Evolutionary conservation across 2,329 filamentous ascomycete genomes (phyloP), one percentile per base, ranked within the genome.

Genomic region (Fusarium staphyleae): DNA sequence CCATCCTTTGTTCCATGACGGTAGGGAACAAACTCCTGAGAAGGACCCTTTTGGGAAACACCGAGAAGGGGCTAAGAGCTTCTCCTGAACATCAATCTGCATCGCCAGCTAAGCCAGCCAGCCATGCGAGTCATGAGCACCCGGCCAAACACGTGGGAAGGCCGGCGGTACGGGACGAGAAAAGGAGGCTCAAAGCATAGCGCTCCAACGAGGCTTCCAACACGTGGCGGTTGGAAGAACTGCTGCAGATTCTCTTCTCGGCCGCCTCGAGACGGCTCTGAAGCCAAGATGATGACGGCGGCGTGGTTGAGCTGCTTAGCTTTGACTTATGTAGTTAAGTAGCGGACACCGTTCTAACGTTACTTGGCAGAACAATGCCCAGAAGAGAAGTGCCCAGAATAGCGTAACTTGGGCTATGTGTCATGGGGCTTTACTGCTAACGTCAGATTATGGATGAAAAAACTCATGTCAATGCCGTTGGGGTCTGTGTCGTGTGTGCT

Each of bases 151-250:
- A 47, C 44, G 44, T 47, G 44, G 44, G 16, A 47, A n/a, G 24
- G 34, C 44, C 44, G 44, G 44, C 34, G 44, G 34, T 39, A 47
- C 44, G 44, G 44, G 24, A 37, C 44, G 44, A 46, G 32, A 24
- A 32, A 32, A 46, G 16, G 44, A 47, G 44, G 34, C 44, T 47
- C 44, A 47, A 47, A 29, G 4, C 22, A 9, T 34, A 32, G 24
- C 24, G 32, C 15, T 13, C 36, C 15, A 8, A 18, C 19, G 34
- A 47, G 26, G 34, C 33, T 22, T 14, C 26, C 34, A 37, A 22
- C 44, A 47, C 44, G 44, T 47, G 44, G 44, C 22, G 16, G 44
- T 12, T 30, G 15, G 37, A 28, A 22, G 34, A 37, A 32, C 22
- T 37, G 34, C 18, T 37, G 34, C n/a, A 40, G 28, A 46, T 12